phyloP scores from a whole-genome alignment of 768 basidiomycete species.

The Hericium alpestre region DNA sequence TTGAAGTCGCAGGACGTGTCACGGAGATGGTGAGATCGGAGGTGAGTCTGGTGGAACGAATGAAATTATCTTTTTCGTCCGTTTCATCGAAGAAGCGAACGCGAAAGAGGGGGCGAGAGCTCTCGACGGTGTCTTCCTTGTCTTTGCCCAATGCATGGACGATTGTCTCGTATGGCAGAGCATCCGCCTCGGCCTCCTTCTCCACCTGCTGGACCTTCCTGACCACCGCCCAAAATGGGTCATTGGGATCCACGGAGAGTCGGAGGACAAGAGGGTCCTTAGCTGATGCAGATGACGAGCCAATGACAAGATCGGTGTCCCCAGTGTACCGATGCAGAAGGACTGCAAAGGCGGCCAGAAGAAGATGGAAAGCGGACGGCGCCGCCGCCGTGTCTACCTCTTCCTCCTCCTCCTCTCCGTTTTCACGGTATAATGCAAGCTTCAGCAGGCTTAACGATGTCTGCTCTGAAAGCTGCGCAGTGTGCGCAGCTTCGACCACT shows the following conservation, averaged over 20 bases:
- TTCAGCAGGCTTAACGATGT: constrained; percentile 73
- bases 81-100: constrained; percentile 97
- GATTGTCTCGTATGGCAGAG: constrained; percentile 71
- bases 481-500: constrained; percentile 76
- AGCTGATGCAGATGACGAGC: constrained; percentile 68
- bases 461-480: constrained; percentile 59
- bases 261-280: constrained; percentile 78
- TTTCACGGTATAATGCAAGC: constrained; percentile 65
- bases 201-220: constrained; percentile 78
- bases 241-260: constrained; percentile 69
- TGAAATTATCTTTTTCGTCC: constrained; percentile 63
- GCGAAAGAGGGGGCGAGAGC: constrained; percentile 62
- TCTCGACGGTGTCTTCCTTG: constrained; percentile 49
- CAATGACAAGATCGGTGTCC: constrained; percentile 88
- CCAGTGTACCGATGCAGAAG: constrained; percentile 91
- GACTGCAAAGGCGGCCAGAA: constrained; percentile 86
- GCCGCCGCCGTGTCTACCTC: constrained; percentile 32
- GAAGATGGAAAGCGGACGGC: constrained; percentile 83
- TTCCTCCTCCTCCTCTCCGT: constrained; percentile 37
- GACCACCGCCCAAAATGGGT: constrained; percentile 85
- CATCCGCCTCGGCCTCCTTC: constrained; percentile 70
- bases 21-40: constrained; percentile 93
- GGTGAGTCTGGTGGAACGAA: constrained; percentile 69
- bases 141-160: constrained; percentile 56
- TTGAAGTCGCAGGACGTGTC: constrained; percentile 56